Base-by-base conservation (phyloP, 106 monocot genomes). In the Phalaenopsis aphrodite region DNA sequence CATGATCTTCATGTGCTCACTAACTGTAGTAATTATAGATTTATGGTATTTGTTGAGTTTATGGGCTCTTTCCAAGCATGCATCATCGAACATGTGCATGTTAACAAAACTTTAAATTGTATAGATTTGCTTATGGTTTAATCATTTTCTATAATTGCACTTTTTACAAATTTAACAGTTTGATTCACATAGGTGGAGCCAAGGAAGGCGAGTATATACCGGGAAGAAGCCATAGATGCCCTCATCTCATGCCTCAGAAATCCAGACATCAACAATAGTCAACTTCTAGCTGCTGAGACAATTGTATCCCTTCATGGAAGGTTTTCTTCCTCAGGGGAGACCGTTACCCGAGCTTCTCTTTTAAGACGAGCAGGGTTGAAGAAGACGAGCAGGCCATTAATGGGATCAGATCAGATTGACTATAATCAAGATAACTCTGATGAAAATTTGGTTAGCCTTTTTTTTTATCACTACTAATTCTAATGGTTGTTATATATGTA, bases 151-250 rank as follows among this genome's bases (percentile, higher is more conserved):
- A 12, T 75, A 75, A 11, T 37, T 24, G 8, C 49, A 38, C 66
- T 42, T 46, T 52, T 73, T 9, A 18, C 52, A 55, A 76, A 48
- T 15, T 49, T 76, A 52, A 76, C 49, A 76, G 23, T 30, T 30
- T 14, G 18, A 49, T 76, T 76, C 12, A 30, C 14, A 12, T 80
- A 89, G 89, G 81, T 83, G 52, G 90, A 90, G 43, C 90, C 90
- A 69, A 87, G 85, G 79, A 87, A 81, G 80, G 84, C 85, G 45
- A 90, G 90, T 49, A 79, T 90, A 37, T 90, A 87, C 39, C 85
- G 87, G 49, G 90, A 90, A 82, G 90, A 90, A 74, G 90, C 90
- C 0, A 73, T 90, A 17, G 90, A 90, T 78, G 46, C 85, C 76
- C 87, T 90, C 39, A 85, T 90, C 71, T 85, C 87, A 55, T 87